A percentile compares a stretch with the other conserved stretches of the same genome.
Conservation (phyloP, 2,329 filamentous ascomycete genomes). For the Sporothrix globosa region DNA sequence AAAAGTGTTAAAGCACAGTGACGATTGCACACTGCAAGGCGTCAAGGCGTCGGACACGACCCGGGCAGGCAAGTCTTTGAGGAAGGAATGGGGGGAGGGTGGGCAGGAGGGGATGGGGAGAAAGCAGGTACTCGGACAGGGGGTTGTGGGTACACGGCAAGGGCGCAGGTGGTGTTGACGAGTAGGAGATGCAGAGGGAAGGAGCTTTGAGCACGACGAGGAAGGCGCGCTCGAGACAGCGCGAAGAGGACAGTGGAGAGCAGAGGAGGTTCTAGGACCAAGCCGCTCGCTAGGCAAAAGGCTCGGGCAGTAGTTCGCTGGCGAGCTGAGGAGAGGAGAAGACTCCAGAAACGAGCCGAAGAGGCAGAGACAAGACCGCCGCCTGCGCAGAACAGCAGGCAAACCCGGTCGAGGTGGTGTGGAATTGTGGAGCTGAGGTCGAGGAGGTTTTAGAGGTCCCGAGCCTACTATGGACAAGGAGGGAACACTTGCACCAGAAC, state of each 20-base stretch:
- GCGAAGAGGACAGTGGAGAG: constrained; percentile 2
- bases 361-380: constrained; percentile 6
- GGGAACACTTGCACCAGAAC: not conserved
- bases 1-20: constrained; percentile 14
- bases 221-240: constrained; percentile 18
- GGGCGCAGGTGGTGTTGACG: constrained; percentile 22
- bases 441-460: not conserved
- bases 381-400: not conserved
- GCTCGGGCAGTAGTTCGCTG: constrained; percentile 2
- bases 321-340: constrained; percentile 6
- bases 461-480: not conserved
- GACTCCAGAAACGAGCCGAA: not conserved
- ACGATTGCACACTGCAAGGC: not conserved
- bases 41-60: not conserved
- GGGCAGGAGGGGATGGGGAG: constrained; percentile 18
- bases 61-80: constrained; percentile 1
- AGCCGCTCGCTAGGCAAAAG: constrained; percentile 15
- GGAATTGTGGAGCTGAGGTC: constrained; percentile 18
- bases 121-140: constrained; percentile 27
- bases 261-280: constrained; percentile 13
- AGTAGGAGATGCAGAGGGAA: not conserved
- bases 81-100: constrained; percentile 21
- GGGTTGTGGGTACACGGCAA: constrained; percentile 20
- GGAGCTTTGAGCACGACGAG: constrained; percentile 4
- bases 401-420: constrained; percentile 25